A percentile compares a stretch with the other conserved stretches of the same genome.
phyloP scores from a whole-genome alignment of 768 basidiomycete species.

The Suillus cothurnatus region DNA sequence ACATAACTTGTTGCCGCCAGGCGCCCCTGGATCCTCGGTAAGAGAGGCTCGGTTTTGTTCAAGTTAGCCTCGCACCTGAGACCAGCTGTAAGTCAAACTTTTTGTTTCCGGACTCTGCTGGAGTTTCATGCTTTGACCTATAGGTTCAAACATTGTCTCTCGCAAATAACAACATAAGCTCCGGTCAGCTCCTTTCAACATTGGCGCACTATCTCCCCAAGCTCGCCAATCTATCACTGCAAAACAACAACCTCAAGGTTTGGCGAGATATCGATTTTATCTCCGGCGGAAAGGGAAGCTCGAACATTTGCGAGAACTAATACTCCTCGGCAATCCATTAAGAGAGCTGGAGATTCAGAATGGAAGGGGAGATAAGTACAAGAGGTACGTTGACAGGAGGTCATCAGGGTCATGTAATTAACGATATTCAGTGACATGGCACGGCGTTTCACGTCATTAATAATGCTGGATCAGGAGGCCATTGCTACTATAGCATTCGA shows the following conservation, averaged over 20 bases:
- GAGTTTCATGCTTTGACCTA: not conserved
- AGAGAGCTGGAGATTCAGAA: conserved; percentile 59
- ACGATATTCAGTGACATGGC: conserved; percentile 64
- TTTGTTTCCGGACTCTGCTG: not conserved
- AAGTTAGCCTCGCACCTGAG: conserved; percentile 80
- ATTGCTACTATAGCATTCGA: conserved; percentile 81
- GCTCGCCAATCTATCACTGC: conserved; percentile 77
- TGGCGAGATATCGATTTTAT: conserved; percentile 74
- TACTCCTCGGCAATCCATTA: conserved; percentile 76
- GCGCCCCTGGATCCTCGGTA: conserved; percentile 58
- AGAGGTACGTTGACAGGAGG: conserved; percentile 50
- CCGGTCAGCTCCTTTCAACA: conserved; percentile 58
- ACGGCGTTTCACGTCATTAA: conserved; percentile 77
- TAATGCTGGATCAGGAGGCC: conserved; percentile 82
- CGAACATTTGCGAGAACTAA: conserved; percentile 67
- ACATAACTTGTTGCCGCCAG: conserved; percentile 71
- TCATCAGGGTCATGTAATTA: conserved; percentile 6
- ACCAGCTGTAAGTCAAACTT: conserved; percentile 56
- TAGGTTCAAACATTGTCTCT: conserved; percentile 84
- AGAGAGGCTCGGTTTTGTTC: conserved; percentile 85
- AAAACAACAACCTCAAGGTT: conserved; percentile 70
- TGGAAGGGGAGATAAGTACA: conserved; percentile 64
- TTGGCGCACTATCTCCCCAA: conserved; percentile 77
- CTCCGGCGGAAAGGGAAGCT: conserved; percentile 58
- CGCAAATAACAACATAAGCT: conserved; percentile 72